phyloP scores from a whole-genome alignment of 2,329 filamentous ascomycete species.

The Ophiostoma novo-ulmi region DNA sequence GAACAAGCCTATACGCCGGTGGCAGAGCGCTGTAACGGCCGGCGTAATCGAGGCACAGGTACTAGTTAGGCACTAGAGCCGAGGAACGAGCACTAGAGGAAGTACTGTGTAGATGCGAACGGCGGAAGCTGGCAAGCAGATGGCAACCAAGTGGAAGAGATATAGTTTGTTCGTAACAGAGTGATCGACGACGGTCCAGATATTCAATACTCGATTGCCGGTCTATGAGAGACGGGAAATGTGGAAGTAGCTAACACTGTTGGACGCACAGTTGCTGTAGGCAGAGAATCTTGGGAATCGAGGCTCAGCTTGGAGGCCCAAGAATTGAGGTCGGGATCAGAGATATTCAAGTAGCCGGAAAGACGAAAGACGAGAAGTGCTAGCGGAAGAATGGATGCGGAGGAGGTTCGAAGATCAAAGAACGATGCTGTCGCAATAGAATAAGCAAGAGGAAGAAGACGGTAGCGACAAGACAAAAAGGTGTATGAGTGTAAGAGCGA shows the following conservation, averaged over 20 bases:
- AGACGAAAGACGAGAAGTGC: background rate
- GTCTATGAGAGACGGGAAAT: background rate
- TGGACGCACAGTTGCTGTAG: background rate
- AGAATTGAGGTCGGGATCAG: background rate
- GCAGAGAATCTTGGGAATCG: background rate
- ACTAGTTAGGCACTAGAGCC: background rate
- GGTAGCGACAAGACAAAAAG: background rate
- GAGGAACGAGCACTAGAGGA: background rate
- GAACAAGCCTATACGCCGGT: background rate
- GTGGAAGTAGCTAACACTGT: background rate
- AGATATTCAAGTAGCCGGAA: background rate
- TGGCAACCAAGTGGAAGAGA: background rate
- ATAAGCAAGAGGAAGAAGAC: background rate
- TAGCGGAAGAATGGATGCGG: background rate
- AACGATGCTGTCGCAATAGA: background rate
- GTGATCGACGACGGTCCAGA: background rate
- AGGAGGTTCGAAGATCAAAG: background rate
- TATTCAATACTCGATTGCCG: background rate
- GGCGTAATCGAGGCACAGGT: constrained; percentile 19
- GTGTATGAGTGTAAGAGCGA: background rate
- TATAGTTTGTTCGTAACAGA: too few species aligned
- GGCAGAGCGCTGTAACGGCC: constrained; percentile 13
- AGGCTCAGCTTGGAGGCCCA: background rate
- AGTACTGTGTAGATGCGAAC: background rate
- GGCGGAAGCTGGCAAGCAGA: background rate